phyloP scores from a whole-genome alignment of 306 rosid species.

The Prunus campanulata region DNA sequence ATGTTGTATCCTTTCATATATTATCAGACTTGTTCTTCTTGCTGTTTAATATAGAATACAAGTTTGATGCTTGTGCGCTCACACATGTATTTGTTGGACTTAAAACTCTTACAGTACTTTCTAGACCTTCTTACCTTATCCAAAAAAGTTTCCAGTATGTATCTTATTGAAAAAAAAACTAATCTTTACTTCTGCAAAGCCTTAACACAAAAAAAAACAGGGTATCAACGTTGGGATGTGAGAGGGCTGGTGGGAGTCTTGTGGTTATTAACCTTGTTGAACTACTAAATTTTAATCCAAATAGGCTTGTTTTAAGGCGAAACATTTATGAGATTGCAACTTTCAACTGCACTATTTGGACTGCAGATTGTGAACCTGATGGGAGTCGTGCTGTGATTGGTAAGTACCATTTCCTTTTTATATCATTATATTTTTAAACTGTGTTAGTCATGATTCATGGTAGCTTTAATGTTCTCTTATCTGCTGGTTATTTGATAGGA shows the following conservation, averaged over 20 bases:
- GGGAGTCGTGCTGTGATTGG: constrained; percentile 69
- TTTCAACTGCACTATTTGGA: constrained; percentile 74
- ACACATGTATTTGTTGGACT: neutral
- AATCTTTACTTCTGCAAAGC: constrained; percentile 23
- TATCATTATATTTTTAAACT: neutral
- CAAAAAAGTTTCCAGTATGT: neutral
- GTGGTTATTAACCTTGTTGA: constrained; percentile 51
- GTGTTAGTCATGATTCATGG: neutral
- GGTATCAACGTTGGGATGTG: constrained; percentile 75
- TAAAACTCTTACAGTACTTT: neutral
- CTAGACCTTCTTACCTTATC: neutral
- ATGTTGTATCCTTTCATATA: constrained; percentile 67
- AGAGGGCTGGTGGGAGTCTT: constrained; percentile 62
- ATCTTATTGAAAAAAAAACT: neutral
- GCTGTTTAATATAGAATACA: neutral
- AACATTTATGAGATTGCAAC: constrained; percentile 54
- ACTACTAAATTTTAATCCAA: constrained; percentile 50
- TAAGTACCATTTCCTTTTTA: constrained; percentile 29
- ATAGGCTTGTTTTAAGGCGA: constrained; percentile 37
- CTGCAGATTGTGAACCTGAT: constrained; percentile 60
- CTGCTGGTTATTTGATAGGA: neutral
- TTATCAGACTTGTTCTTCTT: neutral
- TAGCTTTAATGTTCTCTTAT: neutral
- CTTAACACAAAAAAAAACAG: constrained; percentile 56
- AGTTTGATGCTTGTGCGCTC: neutral